Conservation (phyloP, 2,329 filamentous ascomycete species). For the Colletotrichum spaethianum region DNA sequence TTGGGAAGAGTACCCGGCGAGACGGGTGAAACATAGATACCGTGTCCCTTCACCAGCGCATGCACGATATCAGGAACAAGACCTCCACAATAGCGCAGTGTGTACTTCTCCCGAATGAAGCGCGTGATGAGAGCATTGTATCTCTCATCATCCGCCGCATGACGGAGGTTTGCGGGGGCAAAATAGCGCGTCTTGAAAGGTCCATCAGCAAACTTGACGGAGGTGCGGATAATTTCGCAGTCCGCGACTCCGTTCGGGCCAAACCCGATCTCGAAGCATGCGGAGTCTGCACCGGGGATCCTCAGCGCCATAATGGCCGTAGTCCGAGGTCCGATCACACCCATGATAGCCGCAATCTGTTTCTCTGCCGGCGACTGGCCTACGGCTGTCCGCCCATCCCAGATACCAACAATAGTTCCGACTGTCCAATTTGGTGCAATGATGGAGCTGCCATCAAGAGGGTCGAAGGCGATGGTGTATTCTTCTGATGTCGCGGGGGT, state of each 20-base stretch:
- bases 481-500: slow-evolving; percentile 50
- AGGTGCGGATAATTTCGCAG: slow-evolving; percentile 57
- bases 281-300: slow-evolving; percentile 53
- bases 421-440: slow-evolving; percentile 72
- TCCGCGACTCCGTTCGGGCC: slow-evolving; percentile 51
- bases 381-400: slow-evolving; percentile 65
- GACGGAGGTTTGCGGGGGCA: slow-evolving; percentile 73
- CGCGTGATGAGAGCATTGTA: slow-evolving; percentile 65
- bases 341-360: slow-evolving; percentile 66
- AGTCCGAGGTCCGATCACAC: slow-evolving; percentile 69
- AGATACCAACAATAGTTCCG: slow-evolving; percentile 72
- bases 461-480: slow-evolving; percentile 75
- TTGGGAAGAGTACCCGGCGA: slow-evolving; percentile 67
- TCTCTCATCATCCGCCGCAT: slow-evolving; percentile 63
- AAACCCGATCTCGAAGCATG: slow-evolving; percentile 65
- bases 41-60: slow-evolving; percentile 72
- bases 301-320: slow-evolving; percentile 70
- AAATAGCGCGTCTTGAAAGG: slow-evolving; percentile 70
- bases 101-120: slow-evolving; percentile 69
- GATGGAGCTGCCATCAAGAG: slow-evolving; percentile 74
- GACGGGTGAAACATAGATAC: slow-evolving; percentile 72
- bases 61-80: slow-evolving; percentile 74
- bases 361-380: slow-evolving; percentile 52
- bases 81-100: slow-evolving; percentile 72
- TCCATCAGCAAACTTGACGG: slow-evolving; percentile 54